Percentiles rank a stretch among this genome's conserved stretches.
Conservation (phyloP, 1,284 basidiomycete species). For the Moesziomyces aphidis region DNA sequence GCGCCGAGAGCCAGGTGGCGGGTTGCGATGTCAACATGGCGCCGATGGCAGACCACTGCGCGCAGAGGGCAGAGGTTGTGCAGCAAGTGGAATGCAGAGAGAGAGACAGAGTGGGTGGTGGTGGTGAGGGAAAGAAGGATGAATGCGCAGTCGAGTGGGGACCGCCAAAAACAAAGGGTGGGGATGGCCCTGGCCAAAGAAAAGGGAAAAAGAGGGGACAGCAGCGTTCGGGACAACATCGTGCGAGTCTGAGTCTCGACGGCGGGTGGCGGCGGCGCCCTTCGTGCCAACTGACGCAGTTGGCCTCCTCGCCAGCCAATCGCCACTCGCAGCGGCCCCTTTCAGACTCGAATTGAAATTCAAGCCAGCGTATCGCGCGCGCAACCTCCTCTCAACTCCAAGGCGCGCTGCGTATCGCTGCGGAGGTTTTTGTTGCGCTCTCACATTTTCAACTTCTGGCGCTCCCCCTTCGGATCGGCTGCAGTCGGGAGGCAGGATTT, state of each 20-base stretch:
- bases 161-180: neutral
- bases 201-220: neutral
- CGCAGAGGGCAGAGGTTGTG: too few relatives aligned
- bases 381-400: too few relatives aligned
- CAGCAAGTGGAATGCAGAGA: neutral
- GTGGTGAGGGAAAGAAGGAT: neutral
- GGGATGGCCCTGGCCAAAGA: neutral
- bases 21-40: neutral
- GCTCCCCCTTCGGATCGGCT: too few relatives aligned
- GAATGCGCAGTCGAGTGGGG: too few relatives aligned
- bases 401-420: slow-evolving; percentile 6
- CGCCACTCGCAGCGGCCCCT: too few relatives aligned
- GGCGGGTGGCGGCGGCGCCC: neutral
- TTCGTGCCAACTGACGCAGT: too few relatives aligned
- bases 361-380: neutral
- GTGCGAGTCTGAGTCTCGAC: slow-evolving; percentile 11
- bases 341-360: neutral
- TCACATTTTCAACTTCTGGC: neutral
- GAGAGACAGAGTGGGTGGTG: neutral
- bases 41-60: too few relatives aligned
- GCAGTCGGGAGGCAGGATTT: slow-evolving; percentile 5
- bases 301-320: too few relatives aligned
- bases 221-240: slow-evolving; percentile 1
- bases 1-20: neutral
- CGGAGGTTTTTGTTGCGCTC: neutral